phyloP scores from a whole-genome alignment of 495 filamentous ascomycete species.

The Penicillium samsonianum region DNA sequence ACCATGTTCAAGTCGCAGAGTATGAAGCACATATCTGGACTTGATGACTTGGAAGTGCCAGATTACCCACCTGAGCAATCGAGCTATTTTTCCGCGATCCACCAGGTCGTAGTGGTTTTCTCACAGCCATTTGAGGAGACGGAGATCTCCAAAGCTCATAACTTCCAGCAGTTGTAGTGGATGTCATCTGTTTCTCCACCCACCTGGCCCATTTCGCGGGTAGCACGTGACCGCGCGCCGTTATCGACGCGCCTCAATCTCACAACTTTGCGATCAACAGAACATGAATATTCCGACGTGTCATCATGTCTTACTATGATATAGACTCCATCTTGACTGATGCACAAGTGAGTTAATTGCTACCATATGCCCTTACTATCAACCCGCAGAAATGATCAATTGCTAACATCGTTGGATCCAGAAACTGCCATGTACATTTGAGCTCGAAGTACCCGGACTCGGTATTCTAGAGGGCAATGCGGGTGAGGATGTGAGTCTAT shows the following conservation, averaged over 20 bases:
- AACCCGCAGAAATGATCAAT: background rate
- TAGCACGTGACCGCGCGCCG: conserved; percentile 26
- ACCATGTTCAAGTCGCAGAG: background rate
- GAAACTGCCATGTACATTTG: conserved; percentile 95
- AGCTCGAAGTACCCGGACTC: conserved; percentile 80
- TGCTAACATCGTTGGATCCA: conserved; percentile 38
- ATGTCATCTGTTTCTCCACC: background rate
- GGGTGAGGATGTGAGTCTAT: conserved; percentile 56
- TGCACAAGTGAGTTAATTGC: conserved; percentile 62
- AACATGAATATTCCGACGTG: conserved; percentile 14
- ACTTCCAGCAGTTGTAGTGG: background rate
- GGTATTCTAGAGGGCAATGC: conserved; percentile 84
- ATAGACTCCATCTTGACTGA: conserved; percentile 93
- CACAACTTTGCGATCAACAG: conserved; percentile 9
- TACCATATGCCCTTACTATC: background rate
- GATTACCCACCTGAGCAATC: background rate
- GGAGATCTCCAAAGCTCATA: background rate
- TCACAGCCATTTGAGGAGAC: background rate
- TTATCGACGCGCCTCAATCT: conserved; percentile 16
- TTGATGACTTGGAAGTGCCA: background rate
- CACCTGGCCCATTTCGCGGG: background rate
- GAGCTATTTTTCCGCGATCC: background rate
- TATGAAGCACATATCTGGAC: background rate
- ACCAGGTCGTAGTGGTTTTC: background rate
- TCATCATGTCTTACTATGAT: conserved; percentile 81